phyloP scores from a whole-genome alignment of 2,329 filamentous ascomycete species.

The Fusarium oxysporum region DNA sequence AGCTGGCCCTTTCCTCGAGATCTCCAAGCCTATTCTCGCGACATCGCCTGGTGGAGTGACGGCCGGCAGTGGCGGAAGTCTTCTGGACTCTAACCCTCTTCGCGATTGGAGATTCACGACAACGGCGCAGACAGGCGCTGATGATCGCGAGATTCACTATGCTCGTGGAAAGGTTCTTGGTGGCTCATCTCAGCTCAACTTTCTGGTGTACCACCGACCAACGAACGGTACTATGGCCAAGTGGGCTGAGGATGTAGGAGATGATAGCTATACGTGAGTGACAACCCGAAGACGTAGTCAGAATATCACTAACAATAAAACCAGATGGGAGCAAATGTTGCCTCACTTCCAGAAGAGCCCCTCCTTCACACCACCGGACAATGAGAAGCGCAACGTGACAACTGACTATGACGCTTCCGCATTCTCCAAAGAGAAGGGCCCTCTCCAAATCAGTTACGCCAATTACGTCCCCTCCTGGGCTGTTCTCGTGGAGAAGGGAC shows the following conservation, averaged over 20 bases:
- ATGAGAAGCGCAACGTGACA: conserved; percentile 38
- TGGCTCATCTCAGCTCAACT: conserved; percentile 53
- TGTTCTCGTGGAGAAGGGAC: conserved; percentile 37
- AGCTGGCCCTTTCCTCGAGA: conserved; percentile 51
- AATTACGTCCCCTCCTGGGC: conserved; percentile 43
- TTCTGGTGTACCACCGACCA: conserved; percentile 50
- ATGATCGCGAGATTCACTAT: conserved; percentile 50
- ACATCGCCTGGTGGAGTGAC: conserved; percentile 42
- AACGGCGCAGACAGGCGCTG: conserved; percentile 37
- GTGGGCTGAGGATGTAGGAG: conserved; percentile 46
- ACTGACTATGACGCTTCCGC: conserved; percentile 44
- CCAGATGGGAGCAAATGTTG: conserved; percentile 42
- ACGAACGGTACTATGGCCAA: conserved; percentile 47
- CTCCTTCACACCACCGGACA: conserved; percentile 44
- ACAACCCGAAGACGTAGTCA: fast-evolving
- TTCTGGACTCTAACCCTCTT: conserved; percentile 34
- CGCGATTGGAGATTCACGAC: conserved; percentile 49
- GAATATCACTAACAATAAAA: neutral
- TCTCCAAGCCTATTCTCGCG: conserved; percentile 45
- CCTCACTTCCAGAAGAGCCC: conserved; percentile 45
- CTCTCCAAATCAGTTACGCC: conserved; percentile 44
- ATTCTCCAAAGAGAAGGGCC: conserved; percentile 42
- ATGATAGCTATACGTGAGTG: conserved; percentile 44
- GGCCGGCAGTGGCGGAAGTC: conserved; percentile 33
- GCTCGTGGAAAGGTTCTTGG: conserved; percentile 54